Conservation (phyloP, 331 rosid species). For the Phaseolus coccineus region DNA sequence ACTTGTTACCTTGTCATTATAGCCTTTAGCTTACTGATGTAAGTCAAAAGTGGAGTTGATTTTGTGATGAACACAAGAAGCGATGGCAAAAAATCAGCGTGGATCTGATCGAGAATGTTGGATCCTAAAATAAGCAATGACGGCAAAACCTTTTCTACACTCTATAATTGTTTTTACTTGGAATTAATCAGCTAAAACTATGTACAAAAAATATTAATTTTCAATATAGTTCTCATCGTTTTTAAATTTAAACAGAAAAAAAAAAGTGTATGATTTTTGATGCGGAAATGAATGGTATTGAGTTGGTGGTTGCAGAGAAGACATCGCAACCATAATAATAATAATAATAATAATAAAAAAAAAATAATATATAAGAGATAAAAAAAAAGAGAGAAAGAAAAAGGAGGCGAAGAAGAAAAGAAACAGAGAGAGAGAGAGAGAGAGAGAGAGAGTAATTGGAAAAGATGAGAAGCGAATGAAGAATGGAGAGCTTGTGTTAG, state of each 20-base stretch:
- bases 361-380: too few relatives aligned
- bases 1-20: constrained; percentile 34
- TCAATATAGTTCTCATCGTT: too few relatives aligned
- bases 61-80: background rate
- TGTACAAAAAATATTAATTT: too few relatives aligned
- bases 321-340: constrained; percentile 26
- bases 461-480: constrained; percentile 40
- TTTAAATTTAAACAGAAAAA: too few relatives aligned
- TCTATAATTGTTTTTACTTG: too few relatives aligned
- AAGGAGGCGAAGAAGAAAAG: background rate
- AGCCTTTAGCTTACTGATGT: constrained; percentile 18
- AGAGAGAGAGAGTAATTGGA: constrained; percentile 6
- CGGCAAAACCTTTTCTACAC: background rate
- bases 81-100: background rate
- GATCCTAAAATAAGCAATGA: constrained; percentile 7
- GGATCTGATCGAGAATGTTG: constrained; percentile 20
- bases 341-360: background rate
- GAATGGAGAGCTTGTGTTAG: constrained; percentile 48
- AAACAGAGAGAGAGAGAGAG: background rate
- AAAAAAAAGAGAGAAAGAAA: background rate
- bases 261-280: background rate
- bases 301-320: background rate
- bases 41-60: constrained; percentile 35
- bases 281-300: background rate
- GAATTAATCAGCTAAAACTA: too few relatives aligned